Evolutionary conservation across 371 early-diverging fungal genomes (phyloP).

Genomic region (Apophysomyces trapeziformis): DNA sequence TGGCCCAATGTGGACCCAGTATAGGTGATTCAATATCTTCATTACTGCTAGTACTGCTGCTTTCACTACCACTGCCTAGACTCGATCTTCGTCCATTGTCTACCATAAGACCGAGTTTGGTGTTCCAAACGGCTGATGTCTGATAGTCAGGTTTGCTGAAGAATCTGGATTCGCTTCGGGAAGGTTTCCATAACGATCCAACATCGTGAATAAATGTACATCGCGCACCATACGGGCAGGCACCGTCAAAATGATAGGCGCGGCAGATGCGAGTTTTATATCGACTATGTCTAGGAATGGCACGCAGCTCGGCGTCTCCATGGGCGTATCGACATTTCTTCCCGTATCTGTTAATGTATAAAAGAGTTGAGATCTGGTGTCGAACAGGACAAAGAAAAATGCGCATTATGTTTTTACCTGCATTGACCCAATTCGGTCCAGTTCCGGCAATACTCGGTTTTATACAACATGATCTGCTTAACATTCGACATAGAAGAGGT

Average conservation of each 20-base stretch:
- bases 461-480: constrained; percentile 82
- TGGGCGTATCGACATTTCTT: constrained; percentile 97
- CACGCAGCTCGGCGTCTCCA: constrained; percentile 72
- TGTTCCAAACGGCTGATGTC: neutral
- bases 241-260: constrained; percentile 83
- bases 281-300: constrained; percentile 84
- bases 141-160: constrained; percentile 13
- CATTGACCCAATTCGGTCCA: constrained; percentile 89
- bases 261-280: constrained; percentile 90
- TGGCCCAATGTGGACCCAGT: neutral
- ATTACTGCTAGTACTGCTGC: neutral
- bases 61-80: neutral
- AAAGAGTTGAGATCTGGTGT: neutral
- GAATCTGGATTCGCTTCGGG: constrained; percentile 25
- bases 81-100: neutral
- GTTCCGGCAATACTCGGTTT: constrained; percentile 96
- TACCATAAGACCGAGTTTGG: neutral
- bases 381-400: neutral
- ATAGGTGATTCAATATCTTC: neutral
- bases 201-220: constrained; percentile 90
- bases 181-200: constrained; percentile 13
- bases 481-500: constrained; percentile 4
- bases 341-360: constrained; percentile 64
- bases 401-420: constrained; percentile 48
- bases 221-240: constrained; percentile 87